Evolutionary conservation across 2,329 filamentous ascomycete species (phyloP).

Genomic region (Fusarium lateritium): DNA sequence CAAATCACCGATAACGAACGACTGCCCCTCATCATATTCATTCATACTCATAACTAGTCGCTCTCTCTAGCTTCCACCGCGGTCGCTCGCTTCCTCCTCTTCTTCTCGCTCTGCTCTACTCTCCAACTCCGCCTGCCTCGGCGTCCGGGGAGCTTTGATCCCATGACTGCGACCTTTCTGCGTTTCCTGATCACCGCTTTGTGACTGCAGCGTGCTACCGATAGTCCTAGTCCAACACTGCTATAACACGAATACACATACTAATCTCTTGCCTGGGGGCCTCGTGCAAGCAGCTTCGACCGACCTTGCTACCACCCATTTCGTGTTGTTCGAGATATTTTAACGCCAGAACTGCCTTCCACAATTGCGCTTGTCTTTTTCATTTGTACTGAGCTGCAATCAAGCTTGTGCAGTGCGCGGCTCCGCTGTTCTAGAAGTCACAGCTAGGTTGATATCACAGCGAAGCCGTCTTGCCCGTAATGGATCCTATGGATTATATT

Average conservation of each 20-base stretch:
- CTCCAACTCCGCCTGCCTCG: slow-evolving; percentile 23
- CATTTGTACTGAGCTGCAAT: slow-evolving; percentile 16
- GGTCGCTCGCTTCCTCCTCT: slow-evolving; percentile 16
- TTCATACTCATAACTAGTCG: slow-evolving; percentile 26
- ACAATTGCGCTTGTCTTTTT: slow-evolving; percentile 9
- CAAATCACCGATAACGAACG: slow-evolving; percentile 47
- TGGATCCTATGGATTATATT: slow-evolving; percentile 51
- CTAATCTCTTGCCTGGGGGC: slow-evolving; percentile 33
- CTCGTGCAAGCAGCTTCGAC: slow-evolving; percentile 26
- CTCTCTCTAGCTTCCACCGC: slow-evolving; percentile 21
- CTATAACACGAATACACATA: slow-evolving; percentile 47
- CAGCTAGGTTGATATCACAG: slow-evolving; percentile 12
- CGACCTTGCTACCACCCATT: slow-evolving; percentile 19
- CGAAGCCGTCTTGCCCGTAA: slow-evolving; percentile 27
- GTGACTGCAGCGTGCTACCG: slow-evolving; percentile 49
- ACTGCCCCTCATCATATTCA: slow-evolving; percentile 46
- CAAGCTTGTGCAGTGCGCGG: slow-evolving; percentile 15
- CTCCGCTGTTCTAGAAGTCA: slow-evolving; percentile 11
- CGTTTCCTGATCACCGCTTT: slow-evolving; percentile 45
- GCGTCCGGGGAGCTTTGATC: slow-evolving; percentile 36
- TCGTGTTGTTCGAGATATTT: slow-evolving; percentile 24
- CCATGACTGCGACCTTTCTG: slow-evolving; percentile 47
- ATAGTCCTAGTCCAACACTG: slow-evolving; percentile 50
- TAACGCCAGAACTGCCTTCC: slow-evolving; percentile 12
- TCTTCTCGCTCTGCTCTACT: slow-evolving; percentile 20